These are phyloP conservation scores for Oryza punctata DNA, from an alignment of 176 grass and related monocot genomes.

Conservation along the genomic window DNA sequence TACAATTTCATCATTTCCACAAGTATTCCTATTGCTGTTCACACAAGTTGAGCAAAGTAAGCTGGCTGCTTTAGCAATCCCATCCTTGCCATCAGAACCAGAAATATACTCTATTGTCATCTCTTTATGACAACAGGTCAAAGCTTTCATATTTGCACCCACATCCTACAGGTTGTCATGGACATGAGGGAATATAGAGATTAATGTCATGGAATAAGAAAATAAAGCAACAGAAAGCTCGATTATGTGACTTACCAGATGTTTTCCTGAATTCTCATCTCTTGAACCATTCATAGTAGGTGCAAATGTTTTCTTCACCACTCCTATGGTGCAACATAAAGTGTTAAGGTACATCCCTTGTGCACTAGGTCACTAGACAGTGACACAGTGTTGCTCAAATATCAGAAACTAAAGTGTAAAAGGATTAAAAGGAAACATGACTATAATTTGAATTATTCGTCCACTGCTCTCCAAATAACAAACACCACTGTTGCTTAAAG, in stretches of 20 bases:
- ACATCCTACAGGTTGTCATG: conserved; percentile 57
- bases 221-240: conserved; percentile 31
- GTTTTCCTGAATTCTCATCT: conserved; percentile 40
- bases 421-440: neutral
- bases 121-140: conserved; percentile 36
- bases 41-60: conserved; percentile 65
- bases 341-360: conserved; percentile 5
- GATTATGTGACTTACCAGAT: conserved; percentile 46
- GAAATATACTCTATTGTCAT: conserved; percentile 74
- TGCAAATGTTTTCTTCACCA: conserved; percentile 72
- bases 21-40: conserved; percentile 39
- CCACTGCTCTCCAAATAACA: neutral
- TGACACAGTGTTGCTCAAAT: conserved; percentile 1
- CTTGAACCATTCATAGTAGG: conserved; percentile 42
- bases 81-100: conserved; percentile 85
- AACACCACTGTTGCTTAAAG: neutral
- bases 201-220: neutral
- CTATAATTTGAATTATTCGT: neutral
- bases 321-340: conserved; percentile 51
- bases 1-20: conserved; percentile 28
- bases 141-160: conserved; percentile 45
- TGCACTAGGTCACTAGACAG: neutral
- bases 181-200: conserved; percentile 11
- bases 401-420: conserved; percentile 25
- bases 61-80: conserved; percentile 82